Conservation (phyloP, 2,329 filamentous ascomycete genomes). For the Cercospora sojina region DNA sequence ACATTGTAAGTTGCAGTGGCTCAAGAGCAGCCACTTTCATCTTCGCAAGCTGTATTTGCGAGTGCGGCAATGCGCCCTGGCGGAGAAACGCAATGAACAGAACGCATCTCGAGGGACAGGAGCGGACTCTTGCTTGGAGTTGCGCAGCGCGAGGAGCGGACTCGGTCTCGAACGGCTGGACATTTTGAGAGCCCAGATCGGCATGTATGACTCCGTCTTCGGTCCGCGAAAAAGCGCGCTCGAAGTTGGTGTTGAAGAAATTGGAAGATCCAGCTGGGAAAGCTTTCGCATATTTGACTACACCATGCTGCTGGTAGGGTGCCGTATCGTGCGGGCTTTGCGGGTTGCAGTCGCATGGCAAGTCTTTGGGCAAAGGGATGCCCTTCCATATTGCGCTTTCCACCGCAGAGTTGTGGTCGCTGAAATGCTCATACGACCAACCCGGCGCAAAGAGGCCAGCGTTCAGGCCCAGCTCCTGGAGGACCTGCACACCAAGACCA, state of each 20-base stretch:
- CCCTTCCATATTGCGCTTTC: slow-evolving; percentile 43
- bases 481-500: slow-evolving; percentile 42
- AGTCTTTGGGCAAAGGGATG: slow-evolving; percentile 26
- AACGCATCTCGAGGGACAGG: background rate
- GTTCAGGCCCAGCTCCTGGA: slow-evolving; percentile 40
- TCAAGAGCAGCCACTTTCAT: background rate
- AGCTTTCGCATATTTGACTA: slow-evolving; percentile 35
- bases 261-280: slow-evolving; percentile 27
- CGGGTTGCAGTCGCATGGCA: slow-evolving; percentile 33
- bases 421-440: slow-evolving; percentile 50
- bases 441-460: slow-evolving; percentile 48
- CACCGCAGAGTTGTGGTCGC: slow-evolving; percentile 29
- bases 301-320: slow-evolving; percentile 31
- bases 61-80: background rate
- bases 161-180: background rate
- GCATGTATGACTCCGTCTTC: background rate
- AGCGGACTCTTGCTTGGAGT: background rate
- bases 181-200: background rate
- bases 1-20: slow-evolving; percentile 3
- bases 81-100: background rate
- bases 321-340: slow-evolving; percentile 6
- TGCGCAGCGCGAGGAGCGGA: background rate
- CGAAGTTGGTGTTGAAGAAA: slow-evolving; percentile 44
- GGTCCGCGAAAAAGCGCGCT: slow-evolving; percentile 31
- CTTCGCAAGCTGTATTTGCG: slow-evolving; percentile 4